Base-by-base conservation (phyloP, 768 basidiomycete species). In the Lentinula sp. region DNA sequence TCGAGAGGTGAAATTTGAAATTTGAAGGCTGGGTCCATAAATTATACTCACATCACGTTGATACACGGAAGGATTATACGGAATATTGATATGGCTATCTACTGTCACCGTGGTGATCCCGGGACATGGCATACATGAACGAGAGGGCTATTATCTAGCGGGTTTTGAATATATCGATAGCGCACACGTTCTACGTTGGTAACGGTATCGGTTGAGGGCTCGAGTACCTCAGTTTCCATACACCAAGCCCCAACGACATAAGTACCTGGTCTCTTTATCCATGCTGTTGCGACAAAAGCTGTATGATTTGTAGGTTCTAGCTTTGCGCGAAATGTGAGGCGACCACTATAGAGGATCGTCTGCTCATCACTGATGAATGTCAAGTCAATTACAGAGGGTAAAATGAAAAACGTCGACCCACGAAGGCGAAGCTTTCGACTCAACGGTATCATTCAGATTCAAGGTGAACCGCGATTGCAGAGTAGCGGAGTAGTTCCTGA, bases 401-500 rank as follows among this genome's bases (percentile, higher is more conserved):
- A 12, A n/a, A 32, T 3, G 13, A 36, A 51, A 33, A 32, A 16
- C 28, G 28, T 28, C 28, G 28, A 5, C 28, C 20, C 32, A 51
- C 35, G n/a, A 51, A 33, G 50, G 35, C 5, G 50, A 51, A 33
- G 33, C 3, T 2, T 51, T 32, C 6, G 50, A 35, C 28, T 35
- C 33, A 16, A 32, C 8, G 13, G 13, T 32, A 32, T n/a, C 50
- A 36, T 51, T 51, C 33, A 51, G 16, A 16, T 51, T 51, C n/a
- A 51, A 51, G 35, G 81, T 74, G 65, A 83, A 91, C 48, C 82
- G 78, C n/a, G 78, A 78, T 16, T 81, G 71, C 56, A 85, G 78
- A 0, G 86, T 84, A 43, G 84, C 72, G 0, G 94, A 96, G 64
- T 85, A 80, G 68, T 95, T 96, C 33, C 83, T 81, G 33, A 96